Evolutionary conservation across 148 eudicot genomes (phyloP).

Genomic region (Rhododendron williamsianum): DNA sequence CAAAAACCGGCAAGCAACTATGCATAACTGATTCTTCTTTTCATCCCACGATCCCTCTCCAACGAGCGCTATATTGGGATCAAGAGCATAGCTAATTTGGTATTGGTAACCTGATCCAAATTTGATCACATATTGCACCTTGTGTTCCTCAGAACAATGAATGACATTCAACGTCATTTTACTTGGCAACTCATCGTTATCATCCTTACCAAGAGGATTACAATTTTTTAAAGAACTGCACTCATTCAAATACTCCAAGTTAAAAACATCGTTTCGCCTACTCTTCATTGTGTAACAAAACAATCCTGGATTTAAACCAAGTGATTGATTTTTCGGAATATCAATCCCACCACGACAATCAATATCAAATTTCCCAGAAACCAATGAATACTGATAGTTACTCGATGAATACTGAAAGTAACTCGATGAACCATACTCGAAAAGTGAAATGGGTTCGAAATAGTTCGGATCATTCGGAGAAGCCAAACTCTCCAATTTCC

Average conservation of each 20-base stretch:
- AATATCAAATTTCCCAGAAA: background rate
- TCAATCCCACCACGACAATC: slow-evolving; percentile 1
- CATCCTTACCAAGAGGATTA: background rate
- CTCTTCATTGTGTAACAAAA: slow-evolving; percentile 1
- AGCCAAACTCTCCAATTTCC: slow-evolving; percentile 18
- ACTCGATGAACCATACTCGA: background rate
- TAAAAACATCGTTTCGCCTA: background rate
- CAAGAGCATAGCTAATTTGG: background rate
- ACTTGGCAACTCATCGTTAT: slow-evolving; percentile 1
- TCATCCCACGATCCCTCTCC: slow-evolving; percentile 22
- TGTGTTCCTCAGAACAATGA: slow-evolving; percentile 15
- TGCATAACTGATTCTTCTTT: slow-evolving; percentile 3
- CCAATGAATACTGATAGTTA: slow-evolving; percentile 15
- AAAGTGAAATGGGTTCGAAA: slow-evolving; percentile 15
- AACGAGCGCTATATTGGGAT: slow-evolving; percentile 4
- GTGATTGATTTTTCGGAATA: background rate
- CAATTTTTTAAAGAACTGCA: slow-evolving; percentile 12
- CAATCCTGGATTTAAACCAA: background rate
- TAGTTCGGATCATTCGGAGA: slow-evolving; percentile 10
- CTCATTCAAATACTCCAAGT: slow-evolving; percentile 4
- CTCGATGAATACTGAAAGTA: slow-evolving; percentile 8
- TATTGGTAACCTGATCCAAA: background rate
- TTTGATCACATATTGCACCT: background rate
- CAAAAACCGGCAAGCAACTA: slow-evolving; percentile 17
- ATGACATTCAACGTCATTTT: background rate